Evolutionary conservation across 495 filamentous ascomycete species (phyloP).

Genomic region (Podospora australis): DNA sequence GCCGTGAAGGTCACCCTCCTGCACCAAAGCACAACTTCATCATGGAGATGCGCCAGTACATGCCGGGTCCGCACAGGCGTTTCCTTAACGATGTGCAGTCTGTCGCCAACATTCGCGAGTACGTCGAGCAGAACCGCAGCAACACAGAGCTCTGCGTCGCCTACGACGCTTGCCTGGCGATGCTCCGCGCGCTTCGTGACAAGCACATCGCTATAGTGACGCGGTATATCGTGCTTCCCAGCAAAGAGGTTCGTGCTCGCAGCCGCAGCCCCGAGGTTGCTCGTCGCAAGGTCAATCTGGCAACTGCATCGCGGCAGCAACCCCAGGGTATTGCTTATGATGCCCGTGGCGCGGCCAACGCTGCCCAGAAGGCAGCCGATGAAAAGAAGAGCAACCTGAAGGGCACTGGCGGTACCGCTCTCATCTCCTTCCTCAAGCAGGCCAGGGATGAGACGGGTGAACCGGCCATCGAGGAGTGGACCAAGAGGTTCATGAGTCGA

Average conservation of each 20-base stretch:
- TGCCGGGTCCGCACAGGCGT: conserved; percentile 86
- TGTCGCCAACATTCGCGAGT: conserved; percentile 85
- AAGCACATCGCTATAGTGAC: conserved; percentile 96
- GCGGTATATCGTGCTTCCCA: conserved; percentile 83
- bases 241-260: conserved; percentile 42
- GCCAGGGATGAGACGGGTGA: conserved; percentile 92
- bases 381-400: conserved; percentile 54
- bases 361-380: conserved; percentile 11
- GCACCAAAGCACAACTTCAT: conserved; percentile 81
- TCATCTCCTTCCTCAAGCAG: conserved; percentile 92
- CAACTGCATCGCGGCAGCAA: conserved; percentile 49
- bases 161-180: conserved; percentile 85
- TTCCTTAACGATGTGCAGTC: conserved; percentile 75
- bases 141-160: conserved; percentile 66
- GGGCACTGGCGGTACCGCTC: conserved; percentile 84
- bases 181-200: conserved; percentile 83
- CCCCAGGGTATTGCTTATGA: conserved; percentile 31
- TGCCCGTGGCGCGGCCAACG: conserved; percentile 12
- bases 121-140: conserved; percentile 57
- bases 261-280: conserved; percentile 39
- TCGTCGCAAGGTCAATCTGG: conserved; percentile 55
- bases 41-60: conserved; percentile 91
- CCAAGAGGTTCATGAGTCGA: conserved; percentile 62
- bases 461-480: conserved; percentile 81
- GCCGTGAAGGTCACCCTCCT: conserved; percentile 46